Percentiles rank a stretch among this genome's conserved stretches.
Evolutionary conservation across 2,329 filamentous ascomycete species (phyloP).

Genomic region (Penicillium sp.): DNA sequence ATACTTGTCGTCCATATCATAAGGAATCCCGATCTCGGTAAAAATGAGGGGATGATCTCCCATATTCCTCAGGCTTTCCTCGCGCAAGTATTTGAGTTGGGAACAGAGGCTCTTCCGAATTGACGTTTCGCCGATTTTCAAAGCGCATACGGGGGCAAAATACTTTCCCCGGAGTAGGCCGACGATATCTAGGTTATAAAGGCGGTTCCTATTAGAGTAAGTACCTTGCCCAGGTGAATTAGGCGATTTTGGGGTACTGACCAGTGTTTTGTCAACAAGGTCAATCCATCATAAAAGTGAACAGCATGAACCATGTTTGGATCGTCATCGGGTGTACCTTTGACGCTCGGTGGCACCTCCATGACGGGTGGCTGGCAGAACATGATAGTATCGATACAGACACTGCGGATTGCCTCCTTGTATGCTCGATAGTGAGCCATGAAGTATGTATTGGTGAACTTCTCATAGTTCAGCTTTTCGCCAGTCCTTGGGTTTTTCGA

Average conservation of each 20-base stretch:
- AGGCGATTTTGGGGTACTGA: conserved; percentile 7
- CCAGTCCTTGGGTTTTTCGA: conserved; percentile 74
- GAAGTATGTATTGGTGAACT: conserved; percentile 90
- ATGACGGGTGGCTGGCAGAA: conserved; percentile 90
- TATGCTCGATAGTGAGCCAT: conserved; percentile 82
- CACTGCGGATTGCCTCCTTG: conserved; percentile 69
- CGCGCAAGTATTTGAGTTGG: conserved; percentile 77
- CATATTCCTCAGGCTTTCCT: conserved; percentile 86
- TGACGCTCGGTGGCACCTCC: conserved; percentile 86
- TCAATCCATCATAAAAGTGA: conserved; percentile 96
- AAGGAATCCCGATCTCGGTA: conserved; percentile 96
- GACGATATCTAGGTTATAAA: conserved; percentile 95
- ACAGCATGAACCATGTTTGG: conserved; percentile 87
- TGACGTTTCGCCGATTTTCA: conserved; percentile 89
- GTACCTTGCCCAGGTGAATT: conserved; percentile 12
- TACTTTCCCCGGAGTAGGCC: conserved; percentile 89
- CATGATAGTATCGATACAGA: conserved; percentile 81
- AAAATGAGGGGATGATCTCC: conserved; percentile 86
- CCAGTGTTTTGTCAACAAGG: conserved; percentile 97
- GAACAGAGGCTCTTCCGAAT: conserved; percentile 92
- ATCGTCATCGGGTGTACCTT: conserved; percentile 86
- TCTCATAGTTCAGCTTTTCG: conserved; percentile 73
- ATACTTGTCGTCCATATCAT: conserved; percentile 96
- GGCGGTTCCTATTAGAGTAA: conserved; percentile 65
- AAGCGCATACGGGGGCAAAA: conserved; percentile 82